Evolutionary conservation across 2,329 filamentous ascomycete genomes (phyloP).

Genomic region (Sclerotinia trifoliorum): DNA sequence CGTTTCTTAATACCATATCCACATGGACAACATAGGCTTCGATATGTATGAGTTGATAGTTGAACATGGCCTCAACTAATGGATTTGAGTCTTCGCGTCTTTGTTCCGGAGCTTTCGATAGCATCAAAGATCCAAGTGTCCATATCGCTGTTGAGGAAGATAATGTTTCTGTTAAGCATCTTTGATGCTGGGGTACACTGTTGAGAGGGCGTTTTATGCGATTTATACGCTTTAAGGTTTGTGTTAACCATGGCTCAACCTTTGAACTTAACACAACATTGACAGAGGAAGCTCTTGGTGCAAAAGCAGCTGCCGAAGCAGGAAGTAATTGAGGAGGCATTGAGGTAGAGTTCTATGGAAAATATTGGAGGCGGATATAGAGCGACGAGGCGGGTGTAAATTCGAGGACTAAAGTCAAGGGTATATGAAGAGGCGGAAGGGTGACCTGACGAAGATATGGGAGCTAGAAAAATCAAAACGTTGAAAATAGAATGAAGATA

Average conservation of each 20-base stretch:
- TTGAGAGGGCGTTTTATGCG: constrained; percentile 95
- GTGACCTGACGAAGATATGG: constrained; percentile 17
- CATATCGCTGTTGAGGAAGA: constrained; percentile 90
- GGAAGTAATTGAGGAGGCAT: constrained; percentile 95
- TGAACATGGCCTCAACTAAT: constrained; percentile 82
- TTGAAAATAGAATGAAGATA: constrained; percentile 42
- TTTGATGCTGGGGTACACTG: constrained; percentile 91
- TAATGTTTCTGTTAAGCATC: constrained; percentile 91
- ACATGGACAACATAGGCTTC: constrained; percentile 98
- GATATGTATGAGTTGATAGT: constrained; percentile 88
- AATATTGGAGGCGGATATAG: constrained; percentile 20
- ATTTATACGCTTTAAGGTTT: constrained; percentile 95
- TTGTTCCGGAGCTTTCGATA: constrained; percentile 86
- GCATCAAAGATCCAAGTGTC: constrained; percentile 89
- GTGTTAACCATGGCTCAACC: constrained; percentile 94
- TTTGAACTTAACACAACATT: constrained; percentile 92
- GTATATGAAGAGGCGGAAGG: constrained; percentile 27
- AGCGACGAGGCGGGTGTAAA: constrained; percentile 25
- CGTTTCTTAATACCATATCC: constrained; percentile 96
- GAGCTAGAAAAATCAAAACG: constrained; percentile 1
- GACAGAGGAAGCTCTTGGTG: constrained; percentile 82
- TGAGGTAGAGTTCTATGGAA: constrained; percentile 18
- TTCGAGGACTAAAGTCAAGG: constrained; percentile 28
- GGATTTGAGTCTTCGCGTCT: constrained; percentile 79
- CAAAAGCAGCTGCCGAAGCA: constrained; percentile 94